A percentile compares a stretch with the other conserved stretches of the same genome.
Conservation (phyloP, 805 yeast species). For the Suhomyces pyralidae region DNA sequence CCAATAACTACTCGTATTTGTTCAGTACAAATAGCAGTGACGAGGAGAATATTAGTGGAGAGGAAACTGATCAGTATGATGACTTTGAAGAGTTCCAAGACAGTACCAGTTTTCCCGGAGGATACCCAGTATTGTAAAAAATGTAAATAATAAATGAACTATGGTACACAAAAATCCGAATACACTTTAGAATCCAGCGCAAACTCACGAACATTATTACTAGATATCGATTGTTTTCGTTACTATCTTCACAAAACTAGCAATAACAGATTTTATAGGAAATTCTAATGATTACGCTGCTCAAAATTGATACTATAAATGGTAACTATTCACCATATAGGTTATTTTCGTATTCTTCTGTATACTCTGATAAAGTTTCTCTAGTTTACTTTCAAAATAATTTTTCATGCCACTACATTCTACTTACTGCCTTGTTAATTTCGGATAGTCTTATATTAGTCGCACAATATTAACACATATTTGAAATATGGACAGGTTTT, state of each 20-base stretch:
- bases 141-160: not conserved
- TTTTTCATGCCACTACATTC: not conserved
- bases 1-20: not conserved
- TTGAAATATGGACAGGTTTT: conserved; percentile 2
- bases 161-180: no score
- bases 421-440: not conserved
- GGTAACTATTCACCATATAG: no score
- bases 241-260: no score
- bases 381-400: no score
- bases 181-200: no score
- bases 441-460: not conserved
- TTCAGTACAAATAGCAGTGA: not conserved
- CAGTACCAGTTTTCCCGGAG: not conserved
- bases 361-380: no score
- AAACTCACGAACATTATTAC: no score
- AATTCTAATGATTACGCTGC: no score
- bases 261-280: no score
- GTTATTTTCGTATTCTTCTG: no score
- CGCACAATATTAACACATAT: conserved; percentile 3
- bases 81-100: not conserved
- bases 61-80: conserved; percentile 3
- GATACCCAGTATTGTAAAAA: not conserved
- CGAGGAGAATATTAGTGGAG: conserved; percentile 5
- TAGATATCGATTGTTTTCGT: no score
- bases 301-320: no score